Evolutionary conservation across 2,329 filamentous ascomycete species (phyloP).

Genomic region (Trichoderma harzianum): DNA sequence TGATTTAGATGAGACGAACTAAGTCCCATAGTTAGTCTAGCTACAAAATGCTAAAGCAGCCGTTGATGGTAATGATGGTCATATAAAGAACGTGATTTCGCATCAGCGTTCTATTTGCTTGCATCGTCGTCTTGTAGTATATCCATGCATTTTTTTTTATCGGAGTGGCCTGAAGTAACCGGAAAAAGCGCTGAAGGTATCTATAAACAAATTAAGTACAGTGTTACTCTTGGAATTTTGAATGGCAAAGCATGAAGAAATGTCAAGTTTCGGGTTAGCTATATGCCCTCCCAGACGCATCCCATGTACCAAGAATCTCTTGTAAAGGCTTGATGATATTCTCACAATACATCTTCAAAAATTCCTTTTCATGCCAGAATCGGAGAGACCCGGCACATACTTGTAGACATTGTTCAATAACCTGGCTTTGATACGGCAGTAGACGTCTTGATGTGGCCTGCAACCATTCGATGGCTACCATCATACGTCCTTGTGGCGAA

Average conservation of each 20-base stretch:
- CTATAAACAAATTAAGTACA: not conserved
- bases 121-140: not conserved
- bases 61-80: not conserved
- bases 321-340: constrained; percentile 6
- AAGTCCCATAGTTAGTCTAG: not conserved
- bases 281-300: not conserved
- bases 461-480: not conserved
- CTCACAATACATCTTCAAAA: not conserved
- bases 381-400: not conserved
- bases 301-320: not conserved
- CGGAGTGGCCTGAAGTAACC: not conserved
- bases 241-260: not conserved
- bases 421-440: not conserved
- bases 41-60: not conserved
- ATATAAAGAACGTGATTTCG: not conserved
- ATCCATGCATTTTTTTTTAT: not conserved
- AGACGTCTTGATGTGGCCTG: not conserved
- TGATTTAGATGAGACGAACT: not conserved
- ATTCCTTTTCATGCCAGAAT: not conserved
- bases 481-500: not conserved
- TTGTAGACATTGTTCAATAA: not conserved
- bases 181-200: not conserved
- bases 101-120: not conserved
- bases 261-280: not conserved
- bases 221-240: not conserved